Evolutionary conservation across 1,139 yeast genomes (phyloP).

Genomic region (Wickerhamomyces sp.): DNA sequence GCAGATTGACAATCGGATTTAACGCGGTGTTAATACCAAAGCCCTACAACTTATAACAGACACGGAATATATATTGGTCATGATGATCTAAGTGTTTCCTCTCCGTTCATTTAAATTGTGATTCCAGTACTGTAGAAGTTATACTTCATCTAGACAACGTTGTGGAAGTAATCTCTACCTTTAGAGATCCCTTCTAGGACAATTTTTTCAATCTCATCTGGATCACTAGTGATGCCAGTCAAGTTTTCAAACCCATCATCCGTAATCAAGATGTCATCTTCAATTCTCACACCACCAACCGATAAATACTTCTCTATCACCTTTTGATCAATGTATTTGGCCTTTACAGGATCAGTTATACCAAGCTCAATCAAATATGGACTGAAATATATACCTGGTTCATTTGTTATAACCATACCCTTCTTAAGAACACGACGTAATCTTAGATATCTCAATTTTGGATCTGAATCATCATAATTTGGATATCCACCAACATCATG

Average conservation of each 20-base stretch:
- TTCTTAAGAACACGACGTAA: conserved; percentile 65
- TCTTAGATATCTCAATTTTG: conserved; percentile 70
- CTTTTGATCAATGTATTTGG: conserved; percentile 57
- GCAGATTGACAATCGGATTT: not conserved
- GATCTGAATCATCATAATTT: conserved; percentile 78
- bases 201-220: conserved; percentile 71
- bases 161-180: conserved; percentile 61
- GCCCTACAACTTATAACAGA: no score
- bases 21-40: not conserved
- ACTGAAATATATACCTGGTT: conserved; percentile 92
- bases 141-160: conserved; percentile 12
- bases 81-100: no score
- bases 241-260: conserved; percentile 72
- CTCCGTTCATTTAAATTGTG: no score
- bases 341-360: conserved; percentile 50
- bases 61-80: no score
- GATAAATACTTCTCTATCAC: conserved; percentile 75
- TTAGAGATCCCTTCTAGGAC: conserved; percentile 67
- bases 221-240: conserved; percentile 80
- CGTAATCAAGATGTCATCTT: conserved; percentile 84
- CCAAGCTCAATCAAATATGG: conserved; percentile 70
- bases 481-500: conserved; percentile 93
- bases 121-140: no score
- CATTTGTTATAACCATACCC: conserved; percentile 90
- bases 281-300: conserved; percentile 94